Evolutionary conservation across 345 rosid species (phyloP).

Genomic region (Salix koriyanagi): DNA sequence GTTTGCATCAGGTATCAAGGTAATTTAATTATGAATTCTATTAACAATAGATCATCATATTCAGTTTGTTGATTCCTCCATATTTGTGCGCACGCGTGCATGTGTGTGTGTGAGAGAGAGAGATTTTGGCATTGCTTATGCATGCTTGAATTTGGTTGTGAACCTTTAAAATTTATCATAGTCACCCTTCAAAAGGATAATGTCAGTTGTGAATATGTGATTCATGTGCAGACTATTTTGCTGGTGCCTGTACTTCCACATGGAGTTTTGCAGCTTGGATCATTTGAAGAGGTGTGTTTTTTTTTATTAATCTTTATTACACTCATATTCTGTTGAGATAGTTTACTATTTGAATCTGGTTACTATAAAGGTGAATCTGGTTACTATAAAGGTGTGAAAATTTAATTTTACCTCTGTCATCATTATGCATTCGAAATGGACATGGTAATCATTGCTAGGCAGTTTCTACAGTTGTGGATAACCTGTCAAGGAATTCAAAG

Average conservation of each 20-base stretch:
- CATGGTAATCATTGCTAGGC: neutral
- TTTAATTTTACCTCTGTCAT: neutral
- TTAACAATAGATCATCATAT: neutral
- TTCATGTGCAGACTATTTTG: conserved; percentile 52
- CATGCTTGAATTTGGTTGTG: neutral
- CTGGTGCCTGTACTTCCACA: conserved; percentile 54
- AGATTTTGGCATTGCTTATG: neutral
- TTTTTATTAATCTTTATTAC: neutral
- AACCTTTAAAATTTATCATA: neutral
- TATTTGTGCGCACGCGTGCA: neutral
- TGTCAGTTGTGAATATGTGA: conserved; percentile 3
- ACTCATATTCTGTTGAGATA: neutral
- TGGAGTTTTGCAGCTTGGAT: conserved; percentile 72
- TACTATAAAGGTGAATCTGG: neutral
- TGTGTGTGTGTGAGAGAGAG: neutral
- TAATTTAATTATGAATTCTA: conserved; percentile 19
- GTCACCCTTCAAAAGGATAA: neutral
- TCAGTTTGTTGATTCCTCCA: neutral
- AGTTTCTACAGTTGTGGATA: neutral
- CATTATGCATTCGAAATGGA: neutral
- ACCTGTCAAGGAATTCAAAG: too few relatives aligned
- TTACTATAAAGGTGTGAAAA: too few relatives aligned
- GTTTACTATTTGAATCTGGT: neutral
- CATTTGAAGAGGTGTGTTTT: conserved; percentile 44
- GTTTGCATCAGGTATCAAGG: conserved; percentile 58